Conservation (phyloP, 441 rosid genomes). For the Adansonia gregorii region DNA sequence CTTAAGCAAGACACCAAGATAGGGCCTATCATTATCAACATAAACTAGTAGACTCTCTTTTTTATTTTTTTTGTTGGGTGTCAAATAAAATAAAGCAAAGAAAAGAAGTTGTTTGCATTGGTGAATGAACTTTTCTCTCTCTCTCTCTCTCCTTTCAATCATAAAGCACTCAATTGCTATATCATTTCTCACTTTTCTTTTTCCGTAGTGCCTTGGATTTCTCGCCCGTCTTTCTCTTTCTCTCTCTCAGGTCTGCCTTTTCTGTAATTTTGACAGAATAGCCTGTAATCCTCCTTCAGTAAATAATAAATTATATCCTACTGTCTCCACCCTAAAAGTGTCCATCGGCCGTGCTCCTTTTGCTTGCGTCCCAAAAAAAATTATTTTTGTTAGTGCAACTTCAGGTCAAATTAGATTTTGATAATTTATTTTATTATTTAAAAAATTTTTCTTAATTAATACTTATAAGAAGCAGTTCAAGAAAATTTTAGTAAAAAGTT, state of each 20-base stretch:
- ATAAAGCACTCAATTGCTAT: slow-evolving; percentile 44
- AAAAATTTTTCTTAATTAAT: no score
- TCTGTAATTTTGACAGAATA: not conserved
- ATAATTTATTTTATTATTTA: no score
- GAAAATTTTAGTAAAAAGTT: no score
- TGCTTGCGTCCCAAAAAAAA: no score
- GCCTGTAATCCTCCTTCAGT: not conserved
- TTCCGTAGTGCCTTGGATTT: slow-evolving; percentile 22
- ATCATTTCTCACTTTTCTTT: slow-evolving; percentile 31
- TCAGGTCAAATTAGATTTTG: no score
- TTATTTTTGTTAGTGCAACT: no score
- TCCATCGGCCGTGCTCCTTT: no score
- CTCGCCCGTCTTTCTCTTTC: not conserved
- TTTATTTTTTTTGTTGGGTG: no score
- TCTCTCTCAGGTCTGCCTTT: not conserved
- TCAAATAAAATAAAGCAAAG: not conserved
- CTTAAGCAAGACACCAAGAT: slow-evolving; percentile 29
- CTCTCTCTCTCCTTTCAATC: slow-evolving; percentile 30
- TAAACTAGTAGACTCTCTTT: not conserved
- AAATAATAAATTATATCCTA: not conserved
- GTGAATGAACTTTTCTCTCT: not conserved
- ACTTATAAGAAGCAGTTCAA: no score
- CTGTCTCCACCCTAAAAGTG: not conserved
- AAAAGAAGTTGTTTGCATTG: not conserved
- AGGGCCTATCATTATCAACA: not conserved